Base-by-base conservation (phyloP, 495 filamentous ascomycete genomes). In the Hypoxylon intermedium region DNA sequence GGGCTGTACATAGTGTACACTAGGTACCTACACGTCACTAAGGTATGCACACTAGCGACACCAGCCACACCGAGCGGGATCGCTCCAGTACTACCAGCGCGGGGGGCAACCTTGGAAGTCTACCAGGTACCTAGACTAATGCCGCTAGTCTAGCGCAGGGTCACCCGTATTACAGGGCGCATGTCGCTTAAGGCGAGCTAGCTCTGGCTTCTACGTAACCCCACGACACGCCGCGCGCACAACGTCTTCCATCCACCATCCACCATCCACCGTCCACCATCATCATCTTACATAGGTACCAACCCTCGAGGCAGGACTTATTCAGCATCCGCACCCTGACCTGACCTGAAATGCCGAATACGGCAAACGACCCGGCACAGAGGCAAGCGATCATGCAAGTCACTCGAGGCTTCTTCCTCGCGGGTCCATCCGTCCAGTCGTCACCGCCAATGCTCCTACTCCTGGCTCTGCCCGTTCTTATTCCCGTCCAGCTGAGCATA, bases 161-260 rank as follows among this genome's bases (percentile, higher is more conserved):
- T 23, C 45, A 56, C n/a, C 38, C 40, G 40, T 18, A 46, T 58
- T 65, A 55, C 44, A 41, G 26, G 52, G 41, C 52, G 47, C 47
- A 58, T 49, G 21, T 63, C 60, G 60, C 60, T 64, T 65, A 59
- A 59, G 54, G 44, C 61, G n/a, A n/a, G n/a, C 46, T 51, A 44
- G 47, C 21, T 33, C 15, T 9, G 1, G 9, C 33, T 37, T 9
- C 9, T 13, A 28, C 31, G 30, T 37, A 51, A 51, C 21, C n/a
- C 34, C 21, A 47, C 48, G 28, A 53, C 34, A 9, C 36, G 41
- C 43, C 48, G 38, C 48, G 38, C 48, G 45, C 31, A 54, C 40
- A 20, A 65, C 62, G 41, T 60, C 56, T 33, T 53, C 12, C 34
- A 47, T 55, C 37, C n/a, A 49, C 16, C 51, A n/a, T 30, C 9